A percentile compares a stretch with the other conserved stretches of the same genome.
phyloP scores from a whole-genome alignment of 768 basidiomycete genomes.

The Mycena olivaceomarginata region DNA sequence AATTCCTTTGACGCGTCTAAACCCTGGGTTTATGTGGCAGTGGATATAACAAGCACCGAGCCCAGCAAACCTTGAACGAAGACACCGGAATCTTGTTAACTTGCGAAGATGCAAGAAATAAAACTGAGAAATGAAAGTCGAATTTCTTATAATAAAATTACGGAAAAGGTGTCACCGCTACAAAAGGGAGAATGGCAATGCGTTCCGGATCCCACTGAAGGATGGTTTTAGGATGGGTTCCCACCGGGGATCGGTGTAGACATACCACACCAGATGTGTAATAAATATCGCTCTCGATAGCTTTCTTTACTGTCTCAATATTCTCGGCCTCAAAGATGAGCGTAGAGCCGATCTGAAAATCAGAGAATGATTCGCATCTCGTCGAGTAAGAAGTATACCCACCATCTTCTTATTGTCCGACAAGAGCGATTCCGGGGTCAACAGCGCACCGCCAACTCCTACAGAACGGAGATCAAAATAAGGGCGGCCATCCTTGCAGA shows the following conservation, averaged over 20 bases:
- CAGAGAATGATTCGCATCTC: neutral
- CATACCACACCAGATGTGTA: neutral
- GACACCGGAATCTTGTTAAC: too few relatives aligned
- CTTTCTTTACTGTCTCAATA: neutral
- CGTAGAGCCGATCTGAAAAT: neutral
- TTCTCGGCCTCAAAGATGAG: neutral
- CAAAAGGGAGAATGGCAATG: conserved; percentile 41
- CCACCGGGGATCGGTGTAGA: neutral
- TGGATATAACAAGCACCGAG: too few relatives aligned
- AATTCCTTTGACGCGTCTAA: too few relatives aligned
- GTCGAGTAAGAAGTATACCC: neutral
- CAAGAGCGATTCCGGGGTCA: conserved; percentile 53
- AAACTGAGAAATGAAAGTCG: too few relatives aligned
- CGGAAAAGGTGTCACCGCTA: conserved; percentile 40
- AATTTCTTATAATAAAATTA: neutral
- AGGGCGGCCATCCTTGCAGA: neutral
- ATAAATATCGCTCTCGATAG: neutral
- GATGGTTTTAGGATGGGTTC: neutral
- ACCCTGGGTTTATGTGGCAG: too few relatives aligned
- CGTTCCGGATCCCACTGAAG: conserved; percentile 42
- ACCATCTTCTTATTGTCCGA: conserved; percentile 66
- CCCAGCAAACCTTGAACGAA: too few relatives aligned
- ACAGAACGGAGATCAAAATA: neutral
- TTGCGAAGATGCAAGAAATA: too few relatives aligned
- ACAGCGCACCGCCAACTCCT: conserved; percentile 60